A percentile compares a stretch with the other conserved stretches of the same genome.
Conservation (phyloP, 2,329 filamentous ascomycete species). For the Aspergillus fischeri region DNA sequence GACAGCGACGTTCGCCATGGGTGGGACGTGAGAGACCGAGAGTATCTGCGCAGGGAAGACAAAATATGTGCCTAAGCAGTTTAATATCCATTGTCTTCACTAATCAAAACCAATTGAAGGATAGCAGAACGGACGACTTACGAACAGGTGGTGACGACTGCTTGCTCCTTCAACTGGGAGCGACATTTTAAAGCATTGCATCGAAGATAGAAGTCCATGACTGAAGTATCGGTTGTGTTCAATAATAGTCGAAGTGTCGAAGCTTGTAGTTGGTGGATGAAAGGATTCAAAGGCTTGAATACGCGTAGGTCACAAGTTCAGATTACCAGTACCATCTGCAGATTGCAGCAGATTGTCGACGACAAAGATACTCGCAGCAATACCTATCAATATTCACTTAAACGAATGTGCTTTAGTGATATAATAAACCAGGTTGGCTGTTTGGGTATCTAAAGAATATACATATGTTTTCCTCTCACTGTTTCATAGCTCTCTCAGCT, state of each 20-base stretch:
- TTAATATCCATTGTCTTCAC: conserved; percentile 7
- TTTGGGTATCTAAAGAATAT: conserved; percentile 9
- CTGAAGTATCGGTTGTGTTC: conserved; percentile 1
- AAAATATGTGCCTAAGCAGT: conserved; percentile 72
- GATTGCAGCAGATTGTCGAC: background rate
- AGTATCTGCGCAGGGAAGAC: conserved; percentile 65
- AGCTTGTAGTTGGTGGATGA: background rate
- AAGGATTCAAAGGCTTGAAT: conserved; percentile 1
- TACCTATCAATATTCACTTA: conserved; percentile 7
- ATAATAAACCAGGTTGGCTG: background rate
- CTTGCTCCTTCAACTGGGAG: conserved; percentile 62
- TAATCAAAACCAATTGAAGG: conserved; percentile 4
- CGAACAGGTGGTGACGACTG: conserved; percentile 88
- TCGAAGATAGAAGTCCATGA: conserved; percentile 69
- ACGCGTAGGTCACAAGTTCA: background rate
- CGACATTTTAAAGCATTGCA: conserved; percentile 82
- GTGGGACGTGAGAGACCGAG: conserved; percentile 58
- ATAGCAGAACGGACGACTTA: conserved; percentile 33
- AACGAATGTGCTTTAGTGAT: background rate
- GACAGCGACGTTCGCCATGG: conserved; percentile 59
- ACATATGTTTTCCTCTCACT: conserved; percentile 5
- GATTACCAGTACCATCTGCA: background rate
- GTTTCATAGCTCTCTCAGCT: conserved; percentile 3
- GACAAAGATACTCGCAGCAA: background rate
- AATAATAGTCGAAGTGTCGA: background rate